These are phyloP conservation scores for Pseudonitzschia multistriata DNA, from an alignment of 108 stramenopile genomes.

Conservation along the genomic window DNA sequence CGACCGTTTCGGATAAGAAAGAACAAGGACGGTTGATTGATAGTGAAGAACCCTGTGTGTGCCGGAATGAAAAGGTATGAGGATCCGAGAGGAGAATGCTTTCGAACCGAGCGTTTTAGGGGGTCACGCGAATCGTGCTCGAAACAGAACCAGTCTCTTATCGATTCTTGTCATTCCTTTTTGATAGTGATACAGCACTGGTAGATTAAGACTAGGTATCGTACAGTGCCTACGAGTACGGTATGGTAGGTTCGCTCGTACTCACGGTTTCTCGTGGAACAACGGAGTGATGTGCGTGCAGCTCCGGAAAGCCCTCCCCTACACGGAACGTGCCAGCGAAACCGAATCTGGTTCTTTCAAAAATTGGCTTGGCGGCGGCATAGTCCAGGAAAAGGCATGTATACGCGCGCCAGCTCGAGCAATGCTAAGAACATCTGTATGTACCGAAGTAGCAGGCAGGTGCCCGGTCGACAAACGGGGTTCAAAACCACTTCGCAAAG, in stretches of 20 bases:
- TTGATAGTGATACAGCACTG: too few species aligned
- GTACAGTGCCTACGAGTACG: too few species aligned
- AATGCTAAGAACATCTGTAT: not conserved
- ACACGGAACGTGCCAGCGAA: too few species aligned
- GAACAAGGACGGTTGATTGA: not conserved
- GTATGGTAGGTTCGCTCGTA: too few species aligned
- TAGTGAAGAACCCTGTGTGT: not conserved
- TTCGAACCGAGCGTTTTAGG: not conserved
- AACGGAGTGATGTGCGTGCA: too few species aligned
- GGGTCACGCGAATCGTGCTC: not conserved
- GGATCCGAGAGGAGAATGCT: not conserved
- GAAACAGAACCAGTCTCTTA: not conserved
- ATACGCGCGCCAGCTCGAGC: not conserved
- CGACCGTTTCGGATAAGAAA: not conserved
- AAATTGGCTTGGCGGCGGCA: not conserved
- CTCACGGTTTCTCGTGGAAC: not conserved
- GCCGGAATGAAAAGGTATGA: not conserved
- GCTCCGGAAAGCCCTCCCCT: too few species aligned
- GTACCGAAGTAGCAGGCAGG: too few species aligned
- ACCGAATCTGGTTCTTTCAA: slow-evolving; percentile 2
- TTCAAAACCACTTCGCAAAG: too few species aligned
- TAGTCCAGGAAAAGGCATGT: not conserved
- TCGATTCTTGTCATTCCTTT: too few species aligned
- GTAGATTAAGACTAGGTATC: too few species aligned
- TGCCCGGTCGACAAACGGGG: too few species aligned